phyloP scores from a whole-genome alignment of 2,329 filamentous ascomycete genomes.

The Penicillium occitanis region DNA sequence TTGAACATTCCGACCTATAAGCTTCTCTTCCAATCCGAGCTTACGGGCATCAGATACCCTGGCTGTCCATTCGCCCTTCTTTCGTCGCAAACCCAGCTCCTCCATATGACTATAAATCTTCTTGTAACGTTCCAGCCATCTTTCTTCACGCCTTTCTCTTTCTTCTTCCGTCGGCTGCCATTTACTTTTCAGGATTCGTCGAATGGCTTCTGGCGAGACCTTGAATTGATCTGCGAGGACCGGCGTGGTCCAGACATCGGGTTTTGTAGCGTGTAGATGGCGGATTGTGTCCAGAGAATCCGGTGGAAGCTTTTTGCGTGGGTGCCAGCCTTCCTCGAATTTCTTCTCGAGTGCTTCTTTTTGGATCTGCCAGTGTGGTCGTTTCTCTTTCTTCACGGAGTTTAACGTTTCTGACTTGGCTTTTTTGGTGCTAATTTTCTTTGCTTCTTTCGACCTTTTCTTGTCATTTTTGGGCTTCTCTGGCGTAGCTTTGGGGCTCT shows the following conservation, averaged over 20 bases:
- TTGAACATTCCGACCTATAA: background rate
- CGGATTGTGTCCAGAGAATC: constrained; percentile 90
- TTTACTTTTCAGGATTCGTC: constrained; percentile 71
- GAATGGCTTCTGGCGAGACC: constrained; percentile 82
- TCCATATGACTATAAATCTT: constrained; percentile 48
- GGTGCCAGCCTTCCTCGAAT: constrained; percentile 75
- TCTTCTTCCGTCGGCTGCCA: constrained; percentile 46
- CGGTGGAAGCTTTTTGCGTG: constrained; percentile 82
- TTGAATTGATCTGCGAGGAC: constrained; percentile 76
- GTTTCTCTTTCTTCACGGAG: constrained; percentile 31
- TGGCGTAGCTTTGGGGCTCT: background rate
- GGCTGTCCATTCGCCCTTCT: constrained; percentile 43
- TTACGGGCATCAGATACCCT: constrained; percentile 14
- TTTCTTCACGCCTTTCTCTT: constrained; percentile 39
- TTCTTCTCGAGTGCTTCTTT: constrained; percentile 74
- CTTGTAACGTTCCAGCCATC: constrained; percentile 48
- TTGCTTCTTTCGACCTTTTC: constrained; percentile 7
- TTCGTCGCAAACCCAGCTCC: constrained; percentile 54
- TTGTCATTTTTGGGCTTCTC: background rate
- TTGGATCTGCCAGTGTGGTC: constrained; percentile 69
- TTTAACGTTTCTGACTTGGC: background rate
- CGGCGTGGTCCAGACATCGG: constrained; percentile 71
- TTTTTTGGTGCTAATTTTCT: constrained; percentile 14
- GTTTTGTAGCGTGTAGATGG: constrained; percentile 73
- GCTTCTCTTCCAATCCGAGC: constrained; percentile 1